Conservation (phyloP, 2,329 filamentous ascomycete species). For the Ophiocordyceps sinensis region DNA sequence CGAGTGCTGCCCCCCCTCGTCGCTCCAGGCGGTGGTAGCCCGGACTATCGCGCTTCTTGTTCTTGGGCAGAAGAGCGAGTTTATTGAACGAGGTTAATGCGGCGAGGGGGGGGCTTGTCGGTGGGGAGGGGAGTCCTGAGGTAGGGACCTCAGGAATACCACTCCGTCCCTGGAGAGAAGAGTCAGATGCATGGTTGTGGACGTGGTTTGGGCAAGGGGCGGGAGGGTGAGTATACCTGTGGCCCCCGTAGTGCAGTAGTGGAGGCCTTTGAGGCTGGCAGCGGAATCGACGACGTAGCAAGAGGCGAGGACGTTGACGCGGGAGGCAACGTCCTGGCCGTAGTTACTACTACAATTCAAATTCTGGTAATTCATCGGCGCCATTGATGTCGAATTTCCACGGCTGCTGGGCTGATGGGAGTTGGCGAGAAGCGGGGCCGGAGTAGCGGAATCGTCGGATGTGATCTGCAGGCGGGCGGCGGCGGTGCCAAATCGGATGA, state of each 20-base stretch:
- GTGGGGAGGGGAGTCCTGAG: constrained; percentile 73
- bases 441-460: background rate
- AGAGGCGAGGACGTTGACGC: constrained; percentile 71
- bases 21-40: constrained; percentile 30
- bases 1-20: constrained; percentile 85
- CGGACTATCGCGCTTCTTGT: constrained; percentile 27
- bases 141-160: constrained; percentile 88
- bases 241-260: constrained; percentile 90
- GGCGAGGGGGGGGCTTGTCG: constrained; percentile 80
- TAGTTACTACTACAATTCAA: constrained; percentile 64
- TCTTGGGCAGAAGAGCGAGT: constrained; percentile 48
- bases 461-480: background rate
- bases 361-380: constrained; percentile 57
- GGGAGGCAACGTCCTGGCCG: constrained; percentile 49
- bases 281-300: constrained; percentile 75
- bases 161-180: constrained; percentile 53
- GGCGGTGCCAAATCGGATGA: too few species aligned
- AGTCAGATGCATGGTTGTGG: constrained; percentile 3
- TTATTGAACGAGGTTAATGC: constrained; percentile 55
- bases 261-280: constrained; percentile 64
- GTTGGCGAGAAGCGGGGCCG: background rate
- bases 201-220: background rate
- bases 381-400: constrained; percentile 28
- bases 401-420: constrained; percentile 6
- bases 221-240: constrained; percentile 40